Conservation (phyloP, 139 green algal species). For the Pseudopediastrum boryanum region DNA sequence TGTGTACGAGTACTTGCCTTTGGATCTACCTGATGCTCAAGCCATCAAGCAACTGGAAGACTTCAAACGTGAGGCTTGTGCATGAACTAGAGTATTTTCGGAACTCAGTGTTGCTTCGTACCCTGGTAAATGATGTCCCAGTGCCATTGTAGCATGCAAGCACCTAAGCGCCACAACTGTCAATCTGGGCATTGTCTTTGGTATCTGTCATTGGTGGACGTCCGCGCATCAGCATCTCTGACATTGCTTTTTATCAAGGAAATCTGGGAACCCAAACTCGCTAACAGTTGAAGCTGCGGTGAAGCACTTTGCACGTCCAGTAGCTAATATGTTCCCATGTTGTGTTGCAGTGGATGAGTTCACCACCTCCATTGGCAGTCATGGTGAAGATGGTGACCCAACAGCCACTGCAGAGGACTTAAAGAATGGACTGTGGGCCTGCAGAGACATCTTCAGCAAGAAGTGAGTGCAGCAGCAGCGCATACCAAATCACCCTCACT, state of each 20-base stretch:
- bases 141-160: background rate
- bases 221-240: background rate
- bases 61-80: constrained; percentile 11
- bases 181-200: background rate
- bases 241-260: too few species aligned
- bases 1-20: constrained; percentile 15
- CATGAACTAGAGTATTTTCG: background rate
- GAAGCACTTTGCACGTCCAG: background rate
- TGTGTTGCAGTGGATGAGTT: background rate
- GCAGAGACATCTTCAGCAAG: constrained; percentile 16
- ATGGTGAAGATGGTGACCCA: background rate
- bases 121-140: background rate
- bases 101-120: too few species aligned
- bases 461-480: too few species aligned
- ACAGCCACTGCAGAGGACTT: constrained; percentile 24
- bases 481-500: too few species aligned
- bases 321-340: background rate
- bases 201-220: background rate
- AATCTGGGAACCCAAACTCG: background rate
- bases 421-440: constrained; percentile 18
- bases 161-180: background rate
- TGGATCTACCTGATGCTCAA: background rate
- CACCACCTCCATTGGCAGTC: background rate
- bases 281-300: background rate
- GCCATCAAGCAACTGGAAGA: constrained; percentile 3